A percentile compares a stretch with the other conserved stretches of the same genome.
phyloP scores from a whole-genome alignment of 2,329 filamentous ascomycete species.

The Neoarthrinium moseri region DNA sequence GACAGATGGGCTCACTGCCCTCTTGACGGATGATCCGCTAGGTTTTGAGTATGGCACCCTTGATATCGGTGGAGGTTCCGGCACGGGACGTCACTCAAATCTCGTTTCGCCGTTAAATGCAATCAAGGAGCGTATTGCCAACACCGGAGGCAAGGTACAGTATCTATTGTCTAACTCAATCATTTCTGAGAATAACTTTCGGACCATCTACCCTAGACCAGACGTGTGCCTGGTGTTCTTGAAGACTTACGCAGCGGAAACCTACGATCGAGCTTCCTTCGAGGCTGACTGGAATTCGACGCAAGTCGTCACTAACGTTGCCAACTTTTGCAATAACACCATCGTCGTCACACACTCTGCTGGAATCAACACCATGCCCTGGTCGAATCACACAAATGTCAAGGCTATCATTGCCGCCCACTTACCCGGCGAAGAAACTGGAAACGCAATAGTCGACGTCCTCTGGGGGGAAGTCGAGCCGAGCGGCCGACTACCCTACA shows the following conservation, averaged over 20 bases:
- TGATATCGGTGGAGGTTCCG: conserved; percentile 57
- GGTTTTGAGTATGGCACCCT: conserved; percentile 43
- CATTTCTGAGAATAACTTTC: not conserved
- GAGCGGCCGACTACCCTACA: conserved; percentile 34
- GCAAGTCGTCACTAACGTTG: conserved; percentile 45
- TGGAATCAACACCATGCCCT: conserved; percentile 58
- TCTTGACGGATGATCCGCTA: not conserved
- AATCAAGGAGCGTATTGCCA: conserved; percentile 42
- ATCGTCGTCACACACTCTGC: conserved; percentile 50
- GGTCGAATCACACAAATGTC: conserved; percentile 57
- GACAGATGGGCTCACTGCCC: conserved; percentile 45
- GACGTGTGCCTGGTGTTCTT: conserved; percentile 58
- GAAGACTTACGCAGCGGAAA: conserved; percentile 61
- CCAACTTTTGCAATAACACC: conserved; percentile 39
- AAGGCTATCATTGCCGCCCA: conserved; percentile 62
- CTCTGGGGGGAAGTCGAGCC: conserved; percentile 62
- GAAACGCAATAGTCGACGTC: conserved; percentile 59
- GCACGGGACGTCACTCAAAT: conserved; percentile 49
- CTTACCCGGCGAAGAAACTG: conserved; percentile 60
- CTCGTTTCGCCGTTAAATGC: conserved; percentile 53
- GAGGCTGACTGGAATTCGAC: conserved; percentile 54
- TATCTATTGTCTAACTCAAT: not conserved
- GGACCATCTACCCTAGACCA: conserved; percentile 18
- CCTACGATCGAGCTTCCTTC: conserved; percentile 52
- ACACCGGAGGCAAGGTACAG: conserved; percentile 20